phyloP scores from a whole-genome alignment of 2,329 filamentous ascomycete genomes.

The Beauveria scarabaeidicola region DNA sequence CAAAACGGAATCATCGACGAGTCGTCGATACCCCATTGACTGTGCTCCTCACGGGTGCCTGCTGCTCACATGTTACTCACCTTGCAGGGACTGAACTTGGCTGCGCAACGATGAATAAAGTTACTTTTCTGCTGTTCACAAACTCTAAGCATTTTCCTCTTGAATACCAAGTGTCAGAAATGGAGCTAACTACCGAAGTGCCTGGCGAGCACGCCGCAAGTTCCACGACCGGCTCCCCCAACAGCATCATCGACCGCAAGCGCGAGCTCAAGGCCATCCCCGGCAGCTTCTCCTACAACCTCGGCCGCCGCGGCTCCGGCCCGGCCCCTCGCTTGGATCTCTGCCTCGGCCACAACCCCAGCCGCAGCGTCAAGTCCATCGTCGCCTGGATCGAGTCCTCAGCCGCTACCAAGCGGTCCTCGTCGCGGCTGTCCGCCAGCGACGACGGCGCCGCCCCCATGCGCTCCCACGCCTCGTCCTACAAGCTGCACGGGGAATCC shows the following conservation, averaged over 20 bases:
- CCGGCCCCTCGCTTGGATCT: neutral
- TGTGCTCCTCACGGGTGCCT: neutral
- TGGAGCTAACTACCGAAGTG: neutral
- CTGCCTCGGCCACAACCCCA: neutral
- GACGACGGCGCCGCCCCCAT: neutral
- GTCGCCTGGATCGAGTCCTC: conserved; percentile 24
- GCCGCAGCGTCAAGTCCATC: conserved; percentile 23
- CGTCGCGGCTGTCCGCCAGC: neutral
- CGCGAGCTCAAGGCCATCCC: conserved; percentile 15
- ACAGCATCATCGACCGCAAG: conserved; percentile 7
- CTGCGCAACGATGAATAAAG: neutral
- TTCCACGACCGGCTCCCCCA: neutral
- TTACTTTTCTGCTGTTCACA: neutral
- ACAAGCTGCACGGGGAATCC: neutral
- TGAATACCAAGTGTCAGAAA: neutral
- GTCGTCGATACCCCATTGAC: conserved; percentile 5
- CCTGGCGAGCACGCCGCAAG: neutral
- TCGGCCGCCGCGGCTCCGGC: conserved; percentile 15
- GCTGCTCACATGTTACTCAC: conserved; percentile 6
- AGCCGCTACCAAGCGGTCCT: neutral
- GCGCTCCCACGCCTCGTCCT: neutral
- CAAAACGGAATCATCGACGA: conserved; percentile 4
- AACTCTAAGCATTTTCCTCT: neutral
- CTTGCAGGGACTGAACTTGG: neutral
- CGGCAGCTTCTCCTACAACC: conserved; percentile 23